Evolutionary conservation across 2,329 filamentous ascomycete genomes (phyloP).

Genomic region (Colletotrichum magnum): DNA sequence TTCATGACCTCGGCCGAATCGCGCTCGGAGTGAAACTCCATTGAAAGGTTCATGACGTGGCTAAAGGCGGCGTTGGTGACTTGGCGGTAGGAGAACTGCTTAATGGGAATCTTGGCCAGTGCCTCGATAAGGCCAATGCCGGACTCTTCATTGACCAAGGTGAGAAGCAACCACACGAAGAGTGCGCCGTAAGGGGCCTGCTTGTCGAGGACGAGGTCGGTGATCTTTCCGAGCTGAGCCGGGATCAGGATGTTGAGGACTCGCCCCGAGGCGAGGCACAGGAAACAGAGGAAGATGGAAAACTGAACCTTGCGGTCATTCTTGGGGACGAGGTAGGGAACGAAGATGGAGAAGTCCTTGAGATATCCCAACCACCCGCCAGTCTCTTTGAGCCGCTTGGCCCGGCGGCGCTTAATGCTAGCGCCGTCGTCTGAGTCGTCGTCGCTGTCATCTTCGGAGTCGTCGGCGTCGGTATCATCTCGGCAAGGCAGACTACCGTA

Average conservation of each 20-base stretch:
- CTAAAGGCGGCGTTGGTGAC: slow-evolving; percentile 74
- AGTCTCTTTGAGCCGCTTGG: slow-evolving; percentile 45
- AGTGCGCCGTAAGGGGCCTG: slow-evolving; percentile 22
- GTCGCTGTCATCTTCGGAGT: slow-evolving; percentile 39
- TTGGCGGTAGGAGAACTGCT: slow-evolving; percentile 62
- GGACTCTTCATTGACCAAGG: slow-evolving; percentile 5
- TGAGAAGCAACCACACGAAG: slow-evolving; percentile 21
- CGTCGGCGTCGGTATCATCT: not conserved
- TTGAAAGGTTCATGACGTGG: slow-evolving; percentile 78
- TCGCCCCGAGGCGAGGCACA: slow-evolving; percentile 45
- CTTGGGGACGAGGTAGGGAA: slow-evolving; percentile 49
- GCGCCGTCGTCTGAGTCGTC: slow-evolving; percentile 43
- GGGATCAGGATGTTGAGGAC: slow-evolving; percentile 50
- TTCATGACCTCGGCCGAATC: slow-evolving; percentile 75
- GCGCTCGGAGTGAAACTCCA: slow-evolving; percentile 79
- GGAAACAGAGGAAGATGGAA: slow-evolving; percentile 44
- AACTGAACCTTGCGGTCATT: slow-evolving; percentile 50
- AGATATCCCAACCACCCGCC: slow-evolving; percentile 52
- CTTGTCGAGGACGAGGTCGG: slow-evolving; percentile 47
- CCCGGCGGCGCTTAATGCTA: slow-evolving; percentile 46
- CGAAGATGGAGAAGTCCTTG: slow-evolving; percentile 48
- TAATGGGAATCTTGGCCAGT: slow-evolving; percentile 51
- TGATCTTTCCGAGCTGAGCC: slow-evolving; percentile 49
- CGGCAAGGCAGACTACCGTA: slow-evolving; percentile 13
- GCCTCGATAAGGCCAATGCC: slow-evolving; percentile 42